Evolutionary conservation across 129 eudicot genomes (phyloP).

Genomic region (Flaveria sonorensis): DNA sequence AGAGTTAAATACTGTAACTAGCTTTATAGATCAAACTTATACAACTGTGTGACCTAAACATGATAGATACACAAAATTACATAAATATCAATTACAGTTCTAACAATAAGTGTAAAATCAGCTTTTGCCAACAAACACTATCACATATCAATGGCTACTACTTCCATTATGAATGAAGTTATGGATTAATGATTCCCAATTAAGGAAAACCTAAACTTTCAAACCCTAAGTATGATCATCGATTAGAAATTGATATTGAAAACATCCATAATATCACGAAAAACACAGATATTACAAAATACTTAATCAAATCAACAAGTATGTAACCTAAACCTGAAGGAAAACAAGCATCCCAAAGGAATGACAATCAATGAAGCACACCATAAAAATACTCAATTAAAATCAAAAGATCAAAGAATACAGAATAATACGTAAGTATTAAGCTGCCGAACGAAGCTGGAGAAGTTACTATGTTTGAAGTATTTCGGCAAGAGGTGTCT

Average conservation of each 20-base stretch:
- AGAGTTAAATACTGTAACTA: too few species aligned
- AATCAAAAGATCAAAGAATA: not conserved
- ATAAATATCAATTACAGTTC: not conserved
- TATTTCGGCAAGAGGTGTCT: slow-evolving; percentile 26
- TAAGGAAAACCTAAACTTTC: not conserved
- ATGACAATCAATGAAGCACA: not conserved
- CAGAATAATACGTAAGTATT: slow-evolving; percentile 23
- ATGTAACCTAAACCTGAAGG: too few species aligned
- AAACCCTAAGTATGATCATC: slow-evolving; percentile 7
- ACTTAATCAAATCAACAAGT: too few species aligned
- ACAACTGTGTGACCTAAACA: not conserved
- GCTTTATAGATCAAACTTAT: too few species aligned
- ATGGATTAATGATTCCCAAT: not conserved
- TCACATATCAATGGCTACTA: not conserved
- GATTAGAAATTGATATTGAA: not conserved
- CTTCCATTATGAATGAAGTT: not conserved
- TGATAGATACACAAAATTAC: not conserved
- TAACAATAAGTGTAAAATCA: not conserved
- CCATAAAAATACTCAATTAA: not conserved
- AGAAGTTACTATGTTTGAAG: slow-evolving; percentile 30
- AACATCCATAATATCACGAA: not conserved
- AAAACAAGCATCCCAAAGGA: too few species aligned
- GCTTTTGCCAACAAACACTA: not conserved
- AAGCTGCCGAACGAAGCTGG: slow-evolving; percentile 36
- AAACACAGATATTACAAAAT: too few species aligned